phyloP scores from a whole-genome alignment of 2,329 filamentous ascomycete species.

The Tolypocladium tundrense region DNA sequence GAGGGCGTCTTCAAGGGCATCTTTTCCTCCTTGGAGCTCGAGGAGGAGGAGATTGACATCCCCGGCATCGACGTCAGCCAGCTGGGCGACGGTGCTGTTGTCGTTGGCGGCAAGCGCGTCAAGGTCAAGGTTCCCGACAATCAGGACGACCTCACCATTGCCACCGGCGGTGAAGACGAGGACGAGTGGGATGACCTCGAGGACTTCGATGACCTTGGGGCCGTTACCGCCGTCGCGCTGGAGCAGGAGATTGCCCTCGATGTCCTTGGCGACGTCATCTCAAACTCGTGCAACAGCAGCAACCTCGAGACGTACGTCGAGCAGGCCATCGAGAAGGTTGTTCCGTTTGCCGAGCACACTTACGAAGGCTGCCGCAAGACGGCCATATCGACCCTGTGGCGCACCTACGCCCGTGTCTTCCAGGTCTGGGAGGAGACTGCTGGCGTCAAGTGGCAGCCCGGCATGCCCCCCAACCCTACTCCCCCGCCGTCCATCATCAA shows the following conservation, averaged over 20 bases:
- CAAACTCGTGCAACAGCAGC: slow-evolving; percentile 70
- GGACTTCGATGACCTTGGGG: slow-evolving; percentile 73
- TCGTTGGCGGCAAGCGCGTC: slow-evolving; percentile 73
- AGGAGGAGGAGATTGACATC: slow-evolving; percentile 78
- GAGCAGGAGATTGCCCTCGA: slow-evolving; percentile 98
- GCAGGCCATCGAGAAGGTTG: slow-evolving; percentile 72
- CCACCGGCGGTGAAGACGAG: slow-evolving; percentile 42
- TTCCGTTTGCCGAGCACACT: slow-evolving; percentile 73
- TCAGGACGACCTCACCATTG: slow-evolving; percentile 43
- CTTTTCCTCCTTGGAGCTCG: slow-evolving; percentile 74
- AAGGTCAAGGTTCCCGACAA: slow-evolving; percentile 56
- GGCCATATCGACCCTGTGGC: slow-evolving; percentile 83
- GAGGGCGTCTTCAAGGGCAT: slow-evolving; percentile 69
- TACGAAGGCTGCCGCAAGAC: slow-evolving; percentile 94
- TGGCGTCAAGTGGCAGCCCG: slow-evolving; percentile 78
- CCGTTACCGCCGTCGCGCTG: slow-evolving; percentile 79
- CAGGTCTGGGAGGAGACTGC: slow-evolving; percentile 66
- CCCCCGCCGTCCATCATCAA: slow-evolving; percentile 73
- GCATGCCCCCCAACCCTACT: slow-evolving; percentile 71
- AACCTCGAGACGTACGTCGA: slow-evolving; percentile 72
- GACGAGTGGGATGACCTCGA: slow-evolving; percentile 52
- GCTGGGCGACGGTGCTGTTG: slow-evolving; percentile 66
- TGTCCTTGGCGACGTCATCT: slow-evolving; percentile 85
- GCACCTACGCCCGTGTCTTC: slow-evolving; percentile 86
- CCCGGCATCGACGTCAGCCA: slow-evolving; percentile 47